phyloP scores from a whole-genome alignment of 805 yeast genomes.

The Metschnikowia borealis region DNA sequence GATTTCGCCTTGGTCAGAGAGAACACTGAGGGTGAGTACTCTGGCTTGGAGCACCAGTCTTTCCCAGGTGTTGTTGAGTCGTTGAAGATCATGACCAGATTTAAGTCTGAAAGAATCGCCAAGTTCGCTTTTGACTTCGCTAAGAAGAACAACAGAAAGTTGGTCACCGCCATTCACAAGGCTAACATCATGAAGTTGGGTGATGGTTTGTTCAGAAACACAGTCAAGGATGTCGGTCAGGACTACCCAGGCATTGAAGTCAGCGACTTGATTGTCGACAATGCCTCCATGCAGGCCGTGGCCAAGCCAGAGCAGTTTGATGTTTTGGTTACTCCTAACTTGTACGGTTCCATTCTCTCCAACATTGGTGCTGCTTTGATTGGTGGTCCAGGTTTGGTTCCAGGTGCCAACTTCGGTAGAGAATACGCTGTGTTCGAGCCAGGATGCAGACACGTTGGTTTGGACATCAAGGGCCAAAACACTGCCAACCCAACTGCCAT shows the following conservation, averaged over 20 bases:
- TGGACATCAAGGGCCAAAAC: conserved; percentile 91
- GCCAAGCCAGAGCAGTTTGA: conserved; percentile 98
- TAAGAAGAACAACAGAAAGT: conserved; percentile 81
- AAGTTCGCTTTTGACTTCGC: conserved; percentile 97
- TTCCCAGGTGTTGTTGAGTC: conserved; percentile 98
- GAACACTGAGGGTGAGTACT: conserved; percentile 98
- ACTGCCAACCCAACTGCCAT: conserved; percentile 98
- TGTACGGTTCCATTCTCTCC: conserved; percentile 95
- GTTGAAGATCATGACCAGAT: conserved; percentile 87
- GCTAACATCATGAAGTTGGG: conserved; percentile 99
- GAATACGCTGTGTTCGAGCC: conserved; percentile 98
- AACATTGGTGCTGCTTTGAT: conserved; percentile 96
- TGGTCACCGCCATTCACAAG: conserved; percentile 96
- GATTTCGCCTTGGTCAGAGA: conserved; percentile 96
- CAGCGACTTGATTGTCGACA: conserved; percentile 94
- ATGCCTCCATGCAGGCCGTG: conserved; percentile 99
- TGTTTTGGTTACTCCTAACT: conserved; percentile 95
- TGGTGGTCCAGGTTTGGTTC: conserved; percentile 98
- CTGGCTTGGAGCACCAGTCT: conserved; percentile 96
- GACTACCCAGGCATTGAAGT: conserved; percentile 81
- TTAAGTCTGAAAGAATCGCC: conserved; percentile 95
- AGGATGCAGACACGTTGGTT: conserved; percentile 99
- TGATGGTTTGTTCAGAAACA: conserved; percentile 95
- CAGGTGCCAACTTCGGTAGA: conserved; percentile 98
- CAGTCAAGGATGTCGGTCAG: conserved; percentile 78